These are phyloP conservation scores for Salix caprea DNA, from an alignment of 345 rosid species.

Conservation along the genomic window DNA sequence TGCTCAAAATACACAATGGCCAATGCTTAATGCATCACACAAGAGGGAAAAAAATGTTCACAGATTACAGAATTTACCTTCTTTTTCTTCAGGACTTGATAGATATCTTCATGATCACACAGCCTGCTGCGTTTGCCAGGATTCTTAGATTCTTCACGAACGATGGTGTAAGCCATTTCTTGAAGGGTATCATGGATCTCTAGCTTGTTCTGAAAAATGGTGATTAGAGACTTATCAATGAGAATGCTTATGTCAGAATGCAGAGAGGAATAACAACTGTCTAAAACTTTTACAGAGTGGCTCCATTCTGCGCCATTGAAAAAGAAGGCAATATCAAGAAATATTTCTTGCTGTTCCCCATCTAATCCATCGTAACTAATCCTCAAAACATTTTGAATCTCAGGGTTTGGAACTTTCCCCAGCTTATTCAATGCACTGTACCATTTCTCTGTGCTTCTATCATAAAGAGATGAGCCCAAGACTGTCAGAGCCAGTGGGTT, in stretches of 20 bases:
- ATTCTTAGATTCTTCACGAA: neutral
- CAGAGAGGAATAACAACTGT: neutral
- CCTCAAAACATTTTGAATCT: neutral
- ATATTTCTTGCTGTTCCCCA: neutral
- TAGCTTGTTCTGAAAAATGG: neutral
- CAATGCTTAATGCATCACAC: neutral
- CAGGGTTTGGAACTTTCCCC: neutral
- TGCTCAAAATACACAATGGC: too few species aligned
- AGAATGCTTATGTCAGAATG: neutral
- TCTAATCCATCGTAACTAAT: neutral
- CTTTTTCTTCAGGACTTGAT: too few species aligned
- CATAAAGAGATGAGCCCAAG: neutral
- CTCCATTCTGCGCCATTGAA: neutral
- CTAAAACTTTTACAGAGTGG: neutral
- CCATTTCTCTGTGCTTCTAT: neutral
- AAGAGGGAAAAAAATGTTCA: too few species aligned
- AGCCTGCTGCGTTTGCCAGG: constrained; percentile 10
- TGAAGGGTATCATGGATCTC: constrained; percentile 18
- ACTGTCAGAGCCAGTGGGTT: constrained; percentile 11
- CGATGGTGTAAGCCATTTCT: constrained; percentile 14
- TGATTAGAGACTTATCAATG: constrained; percentile 3
- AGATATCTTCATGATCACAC: neutral
- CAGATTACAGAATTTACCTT: neutral
- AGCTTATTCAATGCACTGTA: neutral
- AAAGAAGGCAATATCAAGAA: constrained; percentile 9